These are phyloP conservation scores for Groenewaldozyma tartarivorans DNA, from an alignment of 805 yeast genomes.

Conservation along the genomic window DNA sequence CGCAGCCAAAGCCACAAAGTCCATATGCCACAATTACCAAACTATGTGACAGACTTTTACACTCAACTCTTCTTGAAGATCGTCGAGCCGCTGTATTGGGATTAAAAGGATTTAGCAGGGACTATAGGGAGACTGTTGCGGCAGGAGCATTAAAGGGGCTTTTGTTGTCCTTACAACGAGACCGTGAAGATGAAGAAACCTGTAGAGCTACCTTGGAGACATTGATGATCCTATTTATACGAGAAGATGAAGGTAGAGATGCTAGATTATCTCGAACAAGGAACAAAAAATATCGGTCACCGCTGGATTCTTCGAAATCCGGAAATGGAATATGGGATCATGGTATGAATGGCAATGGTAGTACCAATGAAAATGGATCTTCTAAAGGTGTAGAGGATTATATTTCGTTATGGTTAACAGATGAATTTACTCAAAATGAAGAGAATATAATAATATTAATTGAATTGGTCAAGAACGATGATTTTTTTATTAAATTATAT, in stretches of 20 bases:
- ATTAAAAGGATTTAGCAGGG: constrained; percentile 77
- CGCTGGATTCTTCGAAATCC: constrained; percentile 10
- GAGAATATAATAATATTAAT: constrained; percentile 39
- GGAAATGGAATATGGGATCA: too few relatives aligned
- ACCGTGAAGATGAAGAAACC: constrained; percentile 57
- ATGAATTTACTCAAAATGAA: constrained; percentile 61
- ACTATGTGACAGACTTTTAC: constrained; percentile 75
- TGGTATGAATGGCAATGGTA: neutral
- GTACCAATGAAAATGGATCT: constrained; percentile 31
- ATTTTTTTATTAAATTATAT: constrained; percentile 73
- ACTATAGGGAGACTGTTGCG: constrained; percentile 82
- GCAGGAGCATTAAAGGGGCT: constrained; percentile 76
- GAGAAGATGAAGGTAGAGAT: constrained; percentile 27
- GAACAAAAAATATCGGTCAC: constrained; percentile 22
- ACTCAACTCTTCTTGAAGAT: constrained; percentile 74
- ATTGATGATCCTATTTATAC: constrained; percentile 65
- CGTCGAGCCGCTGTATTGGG: constrained; percentile 87
- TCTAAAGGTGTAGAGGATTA: constrained; percentile 58
- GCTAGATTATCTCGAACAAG: constrained; percentile 16
- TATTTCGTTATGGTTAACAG: constrained; percentile 90
- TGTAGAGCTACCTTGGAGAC: constrained; percentile 81
- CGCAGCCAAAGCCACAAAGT: constrained; percentile 43
- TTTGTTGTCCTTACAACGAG: constrained; percentile 55
- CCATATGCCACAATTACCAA: constrained; percentile 83
- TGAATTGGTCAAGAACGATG: constrained; percentile 42